These are phyloP conservation scores for Austroboletus rostrupii DNA, from an alignment of 1,284 basidiomycete genomes.

Conservation along the genomic window DNA sequence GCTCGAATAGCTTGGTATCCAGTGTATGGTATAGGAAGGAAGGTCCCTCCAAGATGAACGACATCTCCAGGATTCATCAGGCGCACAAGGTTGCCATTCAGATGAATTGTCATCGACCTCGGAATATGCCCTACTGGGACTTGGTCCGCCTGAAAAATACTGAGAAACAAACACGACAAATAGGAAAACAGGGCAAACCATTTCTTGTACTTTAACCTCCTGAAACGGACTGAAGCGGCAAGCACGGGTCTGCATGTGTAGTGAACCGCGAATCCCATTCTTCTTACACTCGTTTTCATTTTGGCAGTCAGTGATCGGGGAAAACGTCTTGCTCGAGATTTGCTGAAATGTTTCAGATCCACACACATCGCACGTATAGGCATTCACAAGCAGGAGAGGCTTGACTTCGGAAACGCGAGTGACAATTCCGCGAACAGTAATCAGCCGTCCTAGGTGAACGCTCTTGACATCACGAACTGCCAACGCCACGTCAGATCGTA, in stretches of 20 bases:
- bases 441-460: slow-evolving; percentile 82
- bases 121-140: slow-evolving; percentile 99
- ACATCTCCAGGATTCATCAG: slow-evolving; percentile 95
- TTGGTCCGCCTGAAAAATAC: slow-evolving; percentile 79
- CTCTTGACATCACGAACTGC: slow-evolving; percentile 92
- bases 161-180: slow-evolving; percentile 8
- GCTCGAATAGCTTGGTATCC: slow-evolving; percentile 89
- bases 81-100: slow-evolving; percentile 88
- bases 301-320: slow-evolving; percentile 85
- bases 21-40: slow-evolving; percentile 87
- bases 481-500: slow-evolving; percentile 67
- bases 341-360: slow-evolving; percentile 99
- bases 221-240: slow-evolving; percentile 98
- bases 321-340: slow-evolving; percentile 90
- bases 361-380: slow-evolving; percentile 97
- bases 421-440: slow-evolving; percentile 96
- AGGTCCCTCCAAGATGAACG: slow-evolving; percentile 86
- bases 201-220: slow-evolving; percentile 98
- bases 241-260: slow-evolving; percentile 97
- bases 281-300: slow-evolving; percentile 79
- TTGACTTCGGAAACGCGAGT: slow-evolving; percentile 99
- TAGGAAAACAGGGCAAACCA: slow-evolving; percentile 52
- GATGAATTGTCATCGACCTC: slow-evolving; percentile 94
- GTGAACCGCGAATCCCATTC: slow-evolving; percentile 85
- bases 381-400: slow-evolving; percentile 94